Conservation (phyloP, 768 basidiomycete species). For the Grammothele lineata region DNA sequence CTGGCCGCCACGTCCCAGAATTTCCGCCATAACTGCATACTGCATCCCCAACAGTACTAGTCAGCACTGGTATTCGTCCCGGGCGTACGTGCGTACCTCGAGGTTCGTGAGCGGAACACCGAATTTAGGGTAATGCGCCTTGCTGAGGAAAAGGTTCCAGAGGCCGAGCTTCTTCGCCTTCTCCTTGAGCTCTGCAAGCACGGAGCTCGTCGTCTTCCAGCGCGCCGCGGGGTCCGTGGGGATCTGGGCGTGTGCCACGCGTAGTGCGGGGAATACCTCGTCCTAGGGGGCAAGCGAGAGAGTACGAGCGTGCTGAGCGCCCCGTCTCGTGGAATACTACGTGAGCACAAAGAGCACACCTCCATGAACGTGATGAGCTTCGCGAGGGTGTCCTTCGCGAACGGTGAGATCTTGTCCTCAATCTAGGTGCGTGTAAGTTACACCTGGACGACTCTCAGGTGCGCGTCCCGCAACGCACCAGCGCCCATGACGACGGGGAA, state of each 20-base stretch:
- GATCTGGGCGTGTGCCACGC: conserved; percentile 76
- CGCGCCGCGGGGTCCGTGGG: conserved; percentile 67
- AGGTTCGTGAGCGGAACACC: conserved; percentile 91
- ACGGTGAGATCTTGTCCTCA: conserved; percentile 90
- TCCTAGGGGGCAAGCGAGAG: conserved; percentile 43
- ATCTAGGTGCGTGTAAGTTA: conserved; percentile 44
- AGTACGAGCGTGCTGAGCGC: neutral
- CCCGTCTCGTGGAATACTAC: neutral
- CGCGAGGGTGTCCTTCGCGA: conserved; percentile 80
- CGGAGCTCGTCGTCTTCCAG: conserved; percentile 81
- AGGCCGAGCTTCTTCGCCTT: conserved; percentile 87
- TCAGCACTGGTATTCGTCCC: neutral
- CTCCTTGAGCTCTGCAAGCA: conserved; percentile 80
- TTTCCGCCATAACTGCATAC: conserved; percentile 98
- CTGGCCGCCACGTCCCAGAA: conserved; percentile 80
- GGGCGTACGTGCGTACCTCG: conserved; percentile 53
- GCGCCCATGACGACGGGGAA: conserved; percentile 82
- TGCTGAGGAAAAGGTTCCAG: conserved; percentile 97
- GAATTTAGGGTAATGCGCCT: conserved; percentile 84
- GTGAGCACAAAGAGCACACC: conserved; percentile 36
- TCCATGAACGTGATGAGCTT: conserved; percentile 84
- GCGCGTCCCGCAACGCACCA: conserved; percentile 48
- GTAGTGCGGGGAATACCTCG: conserved; percentile 79
- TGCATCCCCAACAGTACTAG: conserved; percentile 25
- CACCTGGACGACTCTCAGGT: too few species aligned